A percentile compares a stretch with the other conserved stretches of the same genome.
phyloP scores from a whole-genome alignment of 2,329 filamentous ascomycete species.

The Aschersonia sp. region DNA sequence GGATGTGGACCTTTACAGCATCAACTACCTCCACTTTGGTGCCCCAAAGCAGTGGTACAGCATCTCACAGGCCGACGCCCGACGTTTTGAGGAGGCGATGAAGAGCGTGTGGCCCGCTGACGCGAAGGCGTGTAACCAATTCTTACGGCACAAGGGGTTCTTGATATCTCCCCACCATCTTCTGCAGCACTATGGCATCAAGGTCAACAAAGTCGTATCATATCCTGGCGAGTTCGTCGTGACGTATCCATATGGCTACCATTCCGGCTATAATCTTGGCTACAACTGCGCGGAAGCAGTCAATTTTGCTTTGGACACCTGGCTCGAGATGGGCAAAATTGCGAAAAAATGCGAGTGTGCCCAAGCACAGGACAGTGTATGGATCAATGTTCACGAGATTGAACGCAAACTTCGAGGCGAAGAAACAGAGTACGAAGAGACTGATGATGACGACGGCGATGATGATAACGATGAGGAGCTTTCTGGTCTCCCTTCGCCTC shows the following conservation, averaged over 20 bases:
- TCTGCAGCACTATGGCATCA: conserved; percentile 81
- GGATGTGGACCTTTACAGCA: conserved; percentile 97
- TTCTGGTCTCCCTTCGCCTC: conserved; percentile 65
- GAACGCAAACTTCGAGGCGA: conserved; percentile 88
- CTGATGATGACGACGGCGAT: conserved; percentile 49
- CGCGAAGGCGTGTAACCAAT: conserved; percentile 90
- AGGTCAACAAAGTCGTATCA: conserved; percentile 89
- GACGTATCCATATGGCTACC: conserved; percentile 95
- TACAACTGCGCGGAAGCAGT: conserved; percentile 99
- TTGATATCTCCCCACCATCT: conserved; percentile 85
- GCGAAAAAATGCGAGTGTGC: conserved; percentile 96
- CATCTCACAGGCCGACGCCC: conserved; percentile 89
- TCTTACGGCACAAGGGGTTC: conserved; percentile 94
- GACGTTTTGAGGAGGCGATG: conserved; percentile 90
- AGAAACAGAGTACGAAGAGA: conserved; percentile 70
- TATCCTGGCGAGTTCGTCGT: conserved; percentile 97
- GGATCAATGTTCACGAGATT: conserved; percentile 94
- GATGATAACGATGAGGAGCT: conserved; percentile 41
- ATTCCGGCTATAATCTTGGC: conserved; percentile 93
- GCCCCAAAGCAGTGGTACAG: conserved; percentile 99
- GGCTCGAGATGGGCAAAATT: conserved; percentile 88
- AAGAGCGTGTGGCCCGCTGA: conserved; percentile 89
- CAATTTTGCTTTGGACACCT: conserved; percentile 92
- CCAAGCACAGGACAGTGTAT: conserved; percentile 89
- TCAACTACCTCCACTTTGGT: conserved; percentile 98